Evolutionary conservation across 176 grass and related monocot species (phyloP), one percentile per base, ranked within the genome.

Genomic region (Miscanthus lutarioriparius): DNA sequence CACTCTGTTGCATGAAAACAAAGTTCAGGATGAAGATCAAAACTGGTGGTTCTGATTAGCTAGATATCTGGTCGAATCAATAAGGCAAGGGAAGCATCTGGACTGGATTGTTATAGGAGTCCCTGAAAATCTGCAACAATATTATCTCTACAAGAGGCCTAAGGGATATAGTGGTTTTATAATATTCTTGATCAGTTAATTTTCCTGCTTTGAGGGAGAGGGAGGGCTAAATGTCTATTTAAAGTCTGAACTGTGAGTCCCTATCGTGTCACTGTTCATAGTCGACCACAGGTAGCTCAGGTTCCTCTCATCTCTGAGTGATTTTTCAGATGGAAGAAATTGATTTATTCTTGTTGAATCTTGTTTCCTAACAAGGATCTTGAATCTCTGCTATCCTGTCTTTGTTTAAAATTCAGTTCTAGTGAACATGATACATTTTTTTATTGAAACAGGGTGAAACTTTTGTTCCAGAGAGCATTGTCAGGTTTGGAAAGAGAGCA

Each of bases 381-480:
- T 30, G 7, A 53, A 4, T 75, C 48, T 61, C n/a, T 53, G 65
- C 6, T 38, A 27, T 19, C 23, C 5, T 67, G 16, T 38, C 27
- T 75, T 13, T 47, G 39, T 35, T 56, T 68, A 59, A 35, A 17
- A 45, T 80, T 15, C 22, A 41, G 36, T 80, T 75, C 36, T 67
- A 23, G 7, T 19, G 3, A 64, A 6, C 10, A 22, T 85, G 19
- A 70, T 28, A 13, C 68, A 62, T 37, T 70, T 75, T 19, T 38
- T 76, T n/a, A n/a, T 89, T 63, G 72, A 86, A 76, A 81, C 85
- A 97, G 95, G 95, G 95, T 22, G 95, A 97, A 86, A 89, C 92
- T 64, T 95, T 97, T 85, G 89, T 97, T 84, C 95, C 95, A 54
- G 92, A 97, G 78, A 91, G 79, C 79, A 88, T 83, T 90, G 87